Evolutionary conservation across 2,329 filamentous ascomycete species (phyloP).

Genomic region (Emmonsia crescens): DNA sequence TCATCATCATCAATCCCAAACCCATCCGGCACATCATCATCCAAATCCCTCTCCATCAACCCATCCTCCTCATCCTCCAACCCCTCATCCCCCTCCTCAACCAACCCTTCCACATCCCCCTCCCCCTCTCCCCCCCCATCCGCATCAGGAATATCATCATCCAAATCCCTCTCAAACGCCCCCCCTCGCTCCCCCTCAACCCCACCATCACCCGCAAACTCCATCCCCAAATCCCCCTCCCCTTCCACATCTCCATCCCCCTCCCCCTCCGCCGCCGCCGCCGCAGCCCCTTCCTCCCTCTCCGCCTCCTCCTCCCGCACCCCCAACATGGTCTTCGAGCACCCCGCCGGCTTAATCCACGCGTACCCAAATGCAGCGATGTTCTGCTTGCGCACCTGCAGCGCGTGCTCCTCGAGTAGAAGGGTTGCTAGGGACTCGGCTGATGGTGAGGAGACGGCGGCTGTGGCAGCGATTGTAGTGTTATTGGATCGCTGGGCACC

Average conservation of each 20-base stretch:
- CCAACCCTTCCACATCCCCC: conserved; percentile 41
- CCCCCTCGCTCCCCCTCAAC: conserved; percentile 34
- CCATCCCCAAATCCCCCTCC: conserved; percentile 30
- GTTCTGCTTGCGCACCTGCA: conserved; percentile 66
- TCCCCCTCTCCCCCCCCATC: conserved; percentile 39
- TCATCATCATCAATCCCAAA: conserved; percentile 30
- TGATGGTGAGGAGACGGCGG: conserved; percentile 40
- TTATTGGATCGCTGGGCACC: conserved; percentile 15
- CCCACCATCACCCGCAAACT: conserved; percentile 38
- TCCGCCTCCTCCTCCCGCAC: conserved; percentile 83
- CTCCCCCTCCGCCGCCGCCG: conserved; percentile 61
- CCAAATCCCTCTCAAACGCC: conserved; percentile 29
- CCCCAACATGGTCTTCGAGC: conserved; percentile 81
- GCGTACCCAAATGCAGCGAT: conserved; percentile 77
- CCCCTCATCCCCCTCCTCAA: conserved; percentile 42
- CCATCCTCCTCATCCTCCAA: conserved; percentile 43
- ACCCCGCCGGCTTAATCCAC: conserved; percentile 84
- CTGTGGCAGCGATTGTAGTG: conserved; percentile 21
- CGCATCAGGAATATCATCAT: conserved; percentile 37
- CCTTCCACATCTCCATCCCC: conserved; percentile 54
- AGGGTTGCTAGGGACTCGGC: conserved; percentile 58
- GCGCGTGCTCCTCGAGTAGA: conserved; percentile 62
- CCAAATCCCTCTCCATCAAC: conserved; percentile 51
- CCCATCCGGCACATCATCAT: conserved; percentile 63
- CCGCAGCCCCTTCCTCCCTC: conserved; percentile 69